These are phyloP conservation scores for Azolla pinnata DNA, from an alignment of 75 land plant species.

Conservation along the genomic window DNA sequence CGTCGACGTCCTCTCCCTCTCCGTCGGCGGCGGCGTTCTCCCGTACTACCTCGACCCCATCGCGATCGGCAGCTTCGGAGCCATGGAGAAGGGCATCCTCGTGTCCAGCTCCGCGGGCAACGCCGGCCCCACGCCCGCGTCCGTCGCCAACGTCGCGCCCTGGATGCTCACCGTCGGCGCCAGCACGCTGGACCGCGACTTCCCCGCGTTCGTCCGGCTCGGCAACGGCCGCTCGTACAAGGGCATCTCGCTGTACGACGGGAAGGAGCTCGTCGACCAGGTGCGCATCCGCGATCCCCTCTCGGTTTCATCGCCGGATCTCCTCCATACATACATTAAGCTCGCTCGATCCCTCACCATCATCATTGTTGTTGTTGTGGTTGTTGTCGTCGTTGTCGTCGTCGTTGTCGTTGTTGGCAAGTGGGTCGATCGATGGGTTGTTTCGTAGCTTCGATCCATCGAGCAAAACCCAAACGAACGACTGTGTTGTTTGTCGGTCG, in stretches of 20 bases:
- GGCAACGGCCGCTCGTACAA: conserved; percentile 10
- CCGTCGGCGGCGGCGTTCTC: conserved; percentile 28
- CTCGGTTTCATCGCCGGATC: too few relatives aligned
- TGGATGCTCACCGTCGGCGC: conserved; percentile 35
- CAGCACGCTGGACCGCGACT: conserved; percentile 28
- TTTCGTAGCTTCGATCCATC: too few relatives aligned
- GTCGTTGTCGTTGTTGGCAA: too few relatives aligned
- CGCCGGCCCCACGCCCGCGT: conserved; percentile 16
- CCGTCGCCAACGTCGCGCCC: conserved; percentile 30
- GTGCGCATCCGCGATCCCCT: too few relatives aligned
- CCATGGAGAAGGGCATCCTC: conserved; percentile 24
- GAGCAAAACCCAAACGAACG: too few relatives aligned
- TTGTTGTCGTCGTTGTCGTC: too few relatives aligned
- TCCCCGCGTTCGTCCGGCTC: conserved; percentile 26
- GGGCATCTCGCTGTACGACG: conserved; percentile 46
- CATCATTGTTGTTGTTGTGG: too few relatives aligned
- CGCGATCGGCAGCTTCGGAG: conserved; percentile 31
- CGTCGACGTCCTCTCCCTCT: conserved; percentile 31
- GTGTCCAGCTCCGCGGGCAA: conserved; percentile 29
- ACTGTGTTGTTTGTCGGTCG: too few relatives aligned
- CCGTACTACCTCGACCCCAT: conserved; percentile 30
- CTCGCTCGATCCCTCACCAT: too few relatives aligned
- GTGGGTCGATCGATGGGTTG: too few relatives aligned
- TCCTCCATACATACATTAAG: too few relatives aligned
- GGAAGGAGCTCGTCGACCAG: conserved; percentile 9